Conservation (phyloP, 148 eudicot genomes). For the Hydrangea macrophylla region DNA sequence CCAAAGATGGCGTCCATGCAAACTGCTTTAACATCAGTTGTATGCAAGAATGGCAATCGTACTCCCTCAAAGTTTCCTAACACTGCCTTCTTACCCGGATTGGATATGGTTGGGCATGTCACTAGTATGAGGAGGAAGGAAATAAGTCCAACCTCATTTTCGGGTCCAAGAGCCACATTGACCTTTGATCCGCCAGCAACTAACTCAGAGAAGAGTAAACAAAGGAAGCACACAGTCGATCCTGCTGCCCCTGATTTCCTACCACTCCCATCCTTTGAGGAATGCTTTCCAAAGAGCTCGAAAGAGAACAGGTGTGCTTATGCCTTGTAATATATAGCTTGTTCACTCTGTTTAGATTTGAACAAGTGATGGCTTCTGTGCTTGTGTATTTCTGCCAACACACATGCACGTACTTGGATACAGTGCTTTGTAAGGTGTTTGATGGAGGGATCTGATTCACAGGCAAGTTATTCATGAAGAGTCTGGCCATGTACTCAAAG, state of each 20-base stretch:
- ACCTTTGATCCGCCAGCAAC: conserved; percentile 78
- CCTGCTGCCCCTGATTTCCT: conserved; percentile 92
- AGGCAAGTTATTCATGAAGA: conserved; percentile 78
- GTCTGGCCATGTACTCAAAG: conserved; percentile 82
- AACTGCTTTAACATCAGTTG: conserved; percentile 58
- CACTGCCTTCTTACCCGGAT: conserved; percentile 55
- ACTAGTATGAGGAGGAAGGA: conserved; percentile 41
- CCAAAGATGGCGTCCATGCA: conserved; percentile 75
- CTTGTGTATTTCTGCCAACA: neutral
- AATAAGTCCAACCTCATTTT: conserved; percentile 17
- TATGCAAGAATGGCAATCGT: conserved; percentile 52
- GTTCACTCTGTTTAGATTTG: neutral
- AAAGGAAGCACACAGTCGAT: conserved; percentile 75
- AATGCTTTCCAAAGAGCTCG: conserved; percentile 91
- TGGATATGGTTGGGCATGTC: conserved; percentile 43
- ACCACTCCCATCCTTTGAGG: conserved; percentile 89
- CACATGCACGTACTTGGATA: neutral
- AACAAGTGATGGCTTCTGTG: neutral
- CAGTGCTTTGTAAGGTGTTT: conserved; percentile 3
- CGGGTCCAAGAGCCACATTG: conserved; percentile 62
- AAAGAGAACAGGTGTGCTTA: conserved; percentile 68
- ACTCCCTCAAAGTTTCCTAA: conserved; percentile 34
- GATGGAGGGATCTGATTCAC: conserved; percentile 19
- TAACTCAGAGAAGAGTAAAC: conserved; percentile 43
- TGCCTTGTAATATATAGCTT: neutral